phyloP scores from a whole-genome alignment of 2,329 filamentous ascomycete species.

The Cercospora beticola region DNA sequence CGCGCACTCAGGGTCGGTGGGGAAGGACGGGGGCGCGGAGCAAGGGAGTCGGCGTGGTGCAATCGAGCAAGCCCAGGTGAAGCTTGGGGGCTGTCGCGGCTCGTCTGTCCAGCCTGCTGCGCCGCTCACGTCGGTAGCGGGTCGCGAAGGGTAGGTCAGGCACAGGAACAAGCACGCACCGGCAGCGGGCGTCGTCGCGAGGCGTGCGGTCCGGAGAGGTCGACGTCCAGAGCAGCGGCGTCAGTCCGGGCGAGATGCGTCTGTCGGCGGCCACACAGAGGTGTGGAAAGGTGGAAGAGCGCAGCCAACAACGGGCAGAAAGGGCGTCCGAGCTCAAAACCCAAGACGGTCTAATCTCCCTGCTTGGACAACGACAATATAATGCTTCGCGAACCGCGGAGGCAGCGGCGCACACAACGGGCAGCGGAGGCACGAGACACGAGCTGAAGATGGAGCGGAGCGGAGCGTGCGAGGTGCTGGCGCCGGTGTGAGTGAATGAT shows the following conservation, averaged over 20 bases:
- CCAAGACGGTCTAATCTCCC: constrained; percentile 11
- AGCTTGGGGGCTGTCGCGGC: constrained; percentile 9
- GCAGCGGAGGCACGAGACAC: not conserved
- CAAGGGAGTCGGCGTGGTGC: constrained; percentile 13
- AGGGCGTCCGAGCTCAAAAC: constrained; percentile 3
- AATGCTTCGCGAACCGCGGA: not conserved
- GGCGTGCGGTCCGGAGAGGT: constrained; percentile 9
- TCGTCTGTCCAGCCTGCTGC: constrained; percentile 17
- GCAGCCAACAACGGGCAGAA: constrained; percentile 3
- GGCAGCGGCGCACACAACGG: not conserved
- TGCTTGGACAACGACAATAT: constrained; percentile 3
- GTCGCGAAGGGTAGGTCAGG: constrained; percentile 4
- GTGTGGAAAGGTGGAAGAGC: constrained; percentile 5
- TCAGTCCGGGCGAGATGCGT: not conserved
- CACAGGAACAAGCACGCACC: constrained; percentile 11
- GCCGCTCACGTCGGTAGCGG: constrained; percentile 15
- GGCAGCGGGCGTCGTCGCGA: constrained; percentile 6
- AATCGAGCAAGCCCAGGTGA: constrained; percentile 14
- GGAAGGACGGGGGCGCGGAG: constrained; percentile 9
- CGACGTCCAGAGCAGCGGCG: constrained; percentile 8
- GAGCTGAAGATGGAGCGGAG: not conserved
- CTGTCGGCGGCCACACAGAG: constrained; percentile 1
- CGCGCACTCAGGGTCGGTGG: constrained; percentile 13
- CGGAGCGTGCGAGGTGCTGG: not conserved
- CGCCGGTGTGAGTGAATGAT: not conserved